Evolutionary conservation across 257 asterid species (phyloP).

Genomic region (Plantago major): DNA sequence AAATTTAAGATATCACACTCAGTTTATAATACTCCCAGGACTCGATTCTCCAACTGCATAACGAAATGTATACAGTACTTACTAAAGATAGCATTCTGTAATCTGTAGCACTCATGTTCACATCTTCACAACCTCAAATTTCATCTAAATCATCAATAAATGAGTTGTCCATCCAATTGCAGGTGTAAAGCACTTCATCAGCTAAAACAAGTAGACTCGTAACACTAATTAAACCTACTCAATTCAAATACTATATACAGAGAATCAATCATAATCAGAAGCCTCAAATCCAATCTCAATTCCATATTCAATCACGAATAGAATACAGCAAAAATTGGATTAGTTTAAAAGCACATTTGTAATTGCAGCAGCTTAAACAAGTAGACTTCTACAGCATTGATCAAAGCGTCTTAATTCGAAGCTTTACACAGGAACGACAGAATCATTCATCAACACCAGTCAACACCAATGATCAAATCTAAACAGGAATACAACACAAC

Average conservation of each 20-base stretch:
- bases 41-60: background rate
- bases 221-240: background rate
- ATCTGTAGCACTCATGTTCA: no score
- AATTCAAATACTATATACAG: background rate
- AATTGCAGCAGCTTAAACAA: no score
- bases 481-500: no score
- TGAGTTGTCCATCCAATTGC: background rate
- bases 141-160: background rate
- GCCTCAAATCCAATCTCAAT: no score
- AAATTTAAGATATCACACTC: background rate
- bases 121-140: background rate
- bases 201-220: background rate
- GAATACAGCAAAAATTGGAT: no score
- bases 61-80: background rate
- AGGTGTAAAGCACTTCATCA: background rate
- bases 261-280: background rate
- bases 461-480: no score
- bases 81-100: background rate
- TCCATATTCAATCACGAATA: no score
- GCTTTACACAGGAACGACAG: no score
- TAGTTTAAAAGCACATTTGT: no score
- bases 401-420: no score
- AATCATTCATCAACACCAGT: no score
- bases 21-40: background rate
- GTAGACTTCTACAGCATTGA: no score